These are phyloP conservation scores for Phlebiopsis flavidoalba DNA, from an alignment of 768 basidiomycete species.

Conservation along the genomic window DNA sequence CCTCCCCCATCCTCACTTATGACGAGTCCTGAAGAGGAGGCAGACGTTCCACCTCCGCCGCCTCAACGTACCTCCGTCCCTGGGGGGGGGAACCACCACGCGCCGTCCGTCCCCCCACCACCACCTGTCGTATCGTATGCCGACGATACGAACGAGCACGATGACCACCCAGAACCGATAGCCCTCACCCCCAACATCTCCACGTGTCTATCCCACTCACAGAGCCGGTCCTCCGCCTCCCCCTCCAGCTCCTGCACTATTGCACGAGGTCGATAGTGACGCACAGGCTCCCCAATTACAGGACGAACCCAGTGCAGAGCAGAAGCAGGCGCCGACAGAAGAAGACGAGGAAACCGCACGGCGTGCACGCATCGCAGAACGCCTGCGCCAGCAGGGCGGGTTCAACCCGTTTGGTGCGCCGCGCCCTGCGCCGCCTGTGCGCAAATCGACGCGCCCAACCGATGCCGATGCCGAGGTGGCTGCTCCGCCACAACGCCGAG, in stretches of 20 bases:
- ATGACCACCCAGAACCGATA: background rate
- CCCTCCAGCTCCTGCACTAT: background rate
- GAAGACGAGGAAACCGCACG: slow-evolving; percentile 49
- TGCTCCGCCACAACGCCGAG: background rate
- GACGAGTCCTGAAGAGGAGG: background rate
- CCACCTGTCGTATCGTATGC: background rate
- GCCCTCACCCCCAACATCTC: background rate
- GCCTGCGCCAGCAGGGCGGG: slow-evolving; percentile 57
- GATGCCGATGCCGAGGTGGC: background rate
- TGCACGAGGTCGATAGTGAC: background rate
- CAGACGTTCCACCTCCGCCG: background rate
- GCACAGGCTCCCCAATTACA: background rate
- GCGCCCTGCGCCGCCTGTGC: slow-evolving; percentile 22
- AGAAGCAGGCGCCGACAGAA: slow-evolving; percentile 13
- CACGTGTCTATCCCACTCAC: background rate
- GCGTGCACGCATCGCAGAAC: slow-evolving; percentile 54
- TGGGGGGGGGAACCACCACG: too few relatives aligned
- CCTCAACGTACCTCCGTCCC: background rate
- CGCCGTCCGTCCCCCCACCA: background rate
- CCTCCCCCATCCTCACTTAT: background rate
- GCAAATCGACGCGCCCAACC: background rate
- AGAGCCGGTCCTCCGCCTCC: background rate
- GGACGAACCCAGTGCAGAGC: background rate
- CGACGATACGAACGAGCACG: background rate
- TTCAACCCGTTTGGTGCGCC: slow-evolving; percentile 47